Conservation (phyloP, 352 stramenopile species). For the Globisporangium polare region DNA sequence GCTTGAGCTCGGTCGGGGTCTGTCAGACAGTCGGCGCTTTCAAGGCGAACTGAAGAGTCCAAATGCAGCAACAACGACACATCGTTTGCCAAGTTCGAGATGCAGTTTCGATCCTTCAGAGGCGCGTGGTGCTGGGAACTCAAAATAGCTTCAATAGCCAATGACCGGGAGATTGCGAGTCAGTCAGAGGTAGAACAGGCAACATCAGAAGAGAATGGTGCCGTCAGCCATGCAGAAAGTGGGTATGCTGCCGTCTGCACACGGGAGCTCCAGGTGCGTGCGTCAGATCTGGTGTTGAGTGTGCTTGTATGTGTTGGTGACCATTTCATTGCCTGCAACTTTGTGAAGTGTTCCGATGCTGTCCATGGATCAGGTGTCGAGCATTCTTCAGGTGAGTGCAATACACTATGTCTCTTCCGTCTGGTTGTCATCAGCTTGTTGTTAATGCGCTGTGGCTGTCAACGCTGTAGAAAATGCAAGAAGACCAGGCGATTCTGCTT, state of each 20-base stretch:
- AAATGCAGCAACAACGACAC: no score
- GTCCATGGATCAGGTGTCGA: constrained; percentile 22
- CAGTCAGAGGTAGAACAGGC: background rate
- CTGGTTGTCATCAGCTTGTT: background rate
- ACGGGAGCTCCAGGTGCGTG: background rate
- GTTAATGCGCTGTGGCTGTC: constrained; percentile 1
- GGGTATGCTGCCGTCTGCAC: background rate
- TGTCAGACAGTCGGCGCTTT: background rate
- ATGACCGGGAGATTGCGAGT: background rate
- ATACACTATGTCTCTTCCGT: background rate
- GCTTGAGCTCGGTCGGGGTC: background rate
- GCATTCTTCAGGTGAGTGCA: constrained; percentile 21
- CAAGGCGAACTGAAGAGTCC: background rate
- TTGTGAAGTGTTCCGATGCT: constrained; percentile 17
- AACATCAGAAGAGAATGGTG: background rate
- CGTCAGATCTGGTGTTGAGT: background rate
- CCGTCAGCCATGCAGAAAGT: background rate
- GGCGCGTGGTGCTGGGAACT: background rate
- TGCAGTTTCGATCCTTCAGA: background rate
- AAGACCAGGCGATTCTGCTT: constrained; percentile 45
- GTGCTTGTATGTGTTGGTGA: background rate
- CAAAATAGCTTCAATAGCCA: background rate
- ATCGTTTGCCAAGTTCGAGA: background rate
- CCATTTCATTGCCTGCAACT: background rate
- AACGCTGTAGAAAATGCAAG: constrained; percentile 20